Evolutionary conservation across 1,284 basidiomycete genomes (phyloP).

Genomic region (Rhodotorula sp.): DNA sequence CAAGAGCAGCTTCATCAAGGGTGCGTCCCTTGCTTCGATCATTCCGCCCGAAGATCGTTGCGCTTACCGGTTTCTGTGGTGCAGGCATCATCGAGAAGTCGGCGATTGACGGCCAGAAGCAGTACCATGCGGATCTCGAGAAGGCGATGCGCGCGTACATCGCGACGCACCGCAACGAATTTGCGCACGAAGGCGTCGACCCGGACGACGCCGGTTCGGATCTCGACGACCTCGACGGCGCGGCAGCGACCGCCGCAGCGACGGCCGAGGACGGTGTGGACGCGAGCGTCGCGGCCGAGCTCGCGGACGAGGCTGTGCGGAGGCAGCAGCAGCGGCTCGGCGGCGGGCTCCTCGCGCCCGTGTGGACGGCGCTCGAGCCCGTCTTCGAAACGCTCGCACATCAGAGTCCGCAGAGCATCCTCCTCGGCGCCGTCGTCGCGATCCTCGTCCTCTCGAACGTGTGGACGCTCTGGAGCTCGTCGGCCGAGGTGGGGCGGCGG

Average conservation of each 20-base stretch:
- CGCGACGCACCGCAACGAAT: slow-evolving; percentile 81
- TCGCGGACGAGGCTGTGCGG: background rate
- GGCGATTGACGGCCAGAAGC: slow-evolving; percentile 90
- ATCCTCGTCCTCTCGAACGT: slow-evolving; percentile 51
- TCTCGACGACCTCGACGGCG: background rate
- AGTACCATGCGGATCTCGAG: slow-evolving; percentile 82
- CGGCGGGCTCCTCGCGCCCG: background rate
- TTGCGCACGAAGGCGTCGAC: slow-evolving; percentile 76
- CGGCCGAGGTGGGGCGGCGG: background rate
- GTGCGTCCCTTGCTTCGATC: slow-evolving; percentile 54
- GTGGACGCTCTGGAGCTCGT: slow-evolving; percentile 43
- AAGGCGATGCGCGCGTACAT: slow-evolving; percentile 84
- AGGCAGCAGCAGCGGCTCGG: background rate
- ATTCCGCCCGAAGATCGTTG: background rate
- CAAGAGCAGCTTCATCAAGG: slow-evolving; percentile 92
- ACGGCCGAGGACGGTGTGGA: background rate
- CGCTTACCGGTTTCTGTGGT: background rate
- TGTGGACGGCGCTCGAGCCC: slow-evolving; percentile 12
- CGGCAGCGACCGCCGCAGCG: background rate
- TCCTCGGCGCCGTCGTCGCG: slow-evolving; percentile 45
- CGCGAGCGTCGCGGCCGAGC: background rate
- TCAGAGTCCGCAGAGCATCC: slow-evolving; percentile 32
- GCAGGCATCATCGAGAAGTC: slow-evolving; percentile 90
- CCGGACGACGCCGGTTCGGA: slow-evolving; percentile 26
- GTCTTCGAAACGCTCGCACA: slow-evolving; percentile 17